Evolutionary conservation across 2,329 filamentous ascomycete genomes (phyloP).

Genomic region (Pseudocercospora macadamiae): DNA sequence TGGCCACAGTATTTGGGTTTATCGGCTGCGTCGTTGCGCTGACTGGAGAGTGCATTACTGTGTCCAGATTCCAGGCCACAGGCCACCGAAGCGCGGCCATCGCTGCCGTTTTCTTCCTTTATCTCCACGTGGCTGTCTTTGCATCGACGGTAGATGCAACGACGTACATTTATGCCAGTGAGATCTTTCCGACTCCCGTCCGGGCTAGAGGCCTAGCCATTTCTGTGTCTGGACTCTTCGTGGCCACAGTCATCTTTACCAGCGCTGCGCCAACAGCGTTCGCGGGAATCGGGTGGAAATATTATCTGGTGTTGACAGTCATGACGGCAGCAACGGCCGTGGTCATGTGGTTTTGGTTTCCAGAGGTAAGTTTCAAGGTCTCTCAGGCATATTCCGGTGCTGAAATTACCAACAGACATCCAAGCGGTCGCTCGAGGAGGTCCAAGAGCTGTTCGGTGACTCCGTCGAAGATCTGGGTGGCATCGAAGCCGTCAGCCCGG

Average conservation of each 20-base stretch:
- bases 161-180: constrained; percentile 38
- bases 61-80: constrained; percentile 1
- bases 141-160: constrained; percentile 35
- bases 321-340: not conserved
- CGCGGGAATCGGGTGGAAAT: constrained; percentile 13
- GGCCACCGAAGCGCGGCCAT: not conserved
- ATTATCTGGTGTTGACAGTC: constrained; percentile 6
- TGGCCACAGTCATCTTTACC: not conserved
- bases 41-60: constrained; percentile 4
- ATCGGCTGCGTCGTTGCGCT: constrained; percentile 9
- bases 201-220: not conserved
- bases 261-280: constrained; percentile 8
- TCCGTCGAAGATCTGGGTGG: not conserved
- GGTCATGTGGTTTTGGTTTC: not conserved
- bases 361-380: too few species aligned
- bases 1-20: constrained; percentile 2
- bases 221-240: not conserved
- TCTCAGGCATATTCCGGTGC: too few species aligned
- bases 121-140: constrained; percentile 26
- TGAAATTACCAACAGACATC: not conserved
- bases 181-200: constrained; percentile 39
- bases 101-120: constrained; percentile 14
- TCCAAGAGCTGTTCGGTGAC: not conserved
- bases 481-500: not conserved
- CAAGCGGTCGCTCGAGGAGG: not conserved